phyloP scores from a whole-genome alignment of 1,284 basidiomycete species.

The Leucoagaricus sp. region DNA sequence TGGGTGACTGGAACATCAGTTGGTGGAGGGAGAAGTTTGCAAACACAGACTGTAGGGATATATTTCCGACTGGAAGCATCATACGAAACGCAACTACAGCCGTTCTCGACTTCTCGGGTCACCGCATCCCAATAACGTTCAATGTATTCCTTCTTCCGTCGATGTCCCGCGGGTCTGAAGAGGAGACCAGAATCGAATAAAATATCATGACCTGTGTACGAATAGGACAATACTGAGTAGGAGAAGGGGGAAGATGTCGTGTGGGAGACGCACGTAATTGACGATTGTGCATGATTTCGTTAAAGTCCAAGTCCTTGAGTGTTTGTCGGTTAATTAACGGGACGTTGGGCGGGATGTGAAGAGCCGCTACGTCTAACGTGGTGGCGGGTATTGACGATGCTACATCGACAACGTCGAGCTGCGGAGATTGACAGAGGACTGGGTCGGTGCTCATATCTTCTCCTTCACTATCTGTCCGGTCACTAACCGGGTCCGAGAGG shows the following conservation, averaged over 20 bases:
- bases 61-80: constrained; percentile 52
- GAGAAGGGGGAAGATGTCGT: constrained; percentile 18
- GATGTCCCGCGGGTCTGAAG: constrained; percentile 70
- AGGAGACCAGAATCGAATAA: constrained; percentile 82
- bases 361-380: constrained; percentile 52
- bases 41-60: constrained; percentile 59
- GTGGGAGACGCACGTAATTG: constrained; percentile 74
- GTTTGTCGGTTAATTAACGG: constrained; percentile 86
- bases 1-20: constrained; percentile 37
- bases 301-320: constrained; percentile 83
- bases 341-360: constrained; percentile 65
- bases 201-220: constrained; percentile 77
- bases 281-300: constrained; percentile 85
- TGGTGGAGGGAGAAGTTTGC: constrained; percentile 41
- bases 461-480: constrained; percentile 45
- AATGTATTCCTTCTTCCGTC: constrained; percentile 72
- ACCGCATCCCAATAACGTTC: constrained; percentile 89
- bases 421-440: constrained; percentile 44
- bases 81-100: constrained; percentile 86
- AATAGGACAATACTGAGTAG: constrained; percentile 21
- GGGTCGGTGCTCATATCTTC: constrained; percentile 54
- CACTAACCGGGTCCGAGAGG: constrained; percentile 29
- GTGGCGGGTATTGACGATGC: constrained; percentile 17
- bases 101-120: constrained; percentile 73
- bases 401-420: constrained; percentile 7